phyloP scores from a whole-genome alignment of 2,329 filamentous ascomycete species.

The Xylariaceae sp. region DNA sequence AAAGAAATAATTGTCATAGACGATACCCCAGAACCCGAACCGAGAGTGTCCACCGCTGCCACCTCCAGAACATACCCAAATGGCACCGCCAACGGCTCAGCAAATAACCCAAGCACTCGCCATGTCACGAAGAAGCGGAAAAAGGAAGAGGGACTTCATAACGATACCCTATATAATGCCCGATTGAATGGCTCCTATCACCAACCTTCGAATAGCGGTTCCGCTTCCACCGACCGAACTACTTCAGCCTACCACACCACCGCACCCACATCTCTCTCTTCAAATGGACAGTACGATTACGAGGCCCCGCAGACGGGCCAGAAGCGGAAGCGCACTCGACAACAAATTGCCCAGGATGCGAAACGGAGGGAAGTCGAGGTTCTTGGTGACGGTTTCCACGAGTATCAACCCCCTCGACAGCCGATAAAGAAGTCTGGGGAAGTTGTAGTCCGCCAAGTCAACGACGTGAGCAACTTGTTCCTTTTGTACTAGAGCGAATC shows the following conservation, averaged over 20 bases:
- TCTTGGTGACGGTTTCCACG: constrained; percentile 73
- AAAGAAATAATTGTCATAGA: constrained; percentile 88
- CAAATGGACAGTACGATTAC: constrained; percentile 68
- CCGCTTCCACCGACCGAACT: constrained; percentile 84
- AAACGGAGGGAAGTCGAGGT: constrained; percentile 78
- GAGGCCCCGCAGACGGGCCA: constrained; percentile 74
- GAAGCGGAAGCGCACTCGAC: constrained; percentile 84
- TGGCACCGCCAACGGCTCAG: constrained; percentile 42
- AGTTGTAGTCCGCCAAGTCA: constrained; percentile 67
- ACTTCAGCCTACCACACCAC: constrained; percentile 84
- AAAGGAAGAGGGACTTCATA: constrained; percentile 65
- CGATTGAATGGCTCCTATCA: constrained; percentile 73
- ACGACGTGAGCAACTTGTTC: constrained; percentile 61
- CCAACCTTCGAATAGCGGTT: constrained; percentile 72
- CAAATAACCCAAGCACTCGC: constrained; percentile 40
- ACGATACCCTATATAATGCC: constrained; percentile 76
- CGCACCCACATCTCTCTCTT: constrained; percentile 80
- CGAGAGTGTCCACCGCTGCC: constrained; percentile 40
- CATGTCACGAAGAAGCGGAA: constrained; percentile 78
- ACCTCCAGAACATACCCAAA: constrained; percentile 48
- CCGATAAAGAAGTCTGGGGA: constrained; percentile 91
- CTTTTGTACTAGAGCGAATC: not conserved
- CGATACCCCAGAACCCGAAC: constrained; percentile 68
- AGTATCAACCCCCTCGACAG: constrained; percentile 85
- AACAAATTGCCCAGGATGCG: constrained; percentile 81